Evolutionary conservation across 2,329 filamentous ascomycete species (phyloP).

Genomic region (Elsinoe perseae): DNA sequence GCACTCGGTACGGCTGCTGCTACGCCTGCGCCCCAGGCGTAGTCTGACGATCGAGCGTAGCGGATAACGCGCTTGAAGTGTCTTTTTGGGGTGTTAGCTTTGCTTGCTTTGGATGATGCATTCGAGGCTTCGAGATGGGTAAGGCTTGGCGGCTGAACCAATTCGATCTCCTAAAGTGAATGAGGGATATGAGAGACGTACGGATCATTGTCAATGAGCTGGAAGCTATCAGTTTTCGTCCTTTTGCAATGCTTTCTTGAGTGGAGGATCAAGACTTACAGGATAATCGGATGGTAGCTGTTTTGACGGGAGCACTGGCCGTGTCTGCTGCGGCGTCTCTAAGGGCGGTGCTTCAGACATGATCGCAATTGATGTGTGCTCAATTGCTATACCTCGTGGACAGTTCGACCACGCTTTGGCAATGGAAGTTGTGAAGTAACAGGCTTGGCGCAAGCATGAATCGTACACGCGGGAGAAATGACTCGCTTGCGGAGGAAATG

Average conservation of each 20-base stretch:
- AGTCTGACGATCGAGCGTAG: constrained; percentile 83
- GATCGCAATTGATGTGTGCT: not conserved
- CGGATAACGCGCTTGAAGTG: constrained; percentile 84
- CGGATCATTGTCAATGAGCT: constrained; percentile 99
- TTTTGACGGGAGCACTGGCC: constrained; percentile 58
- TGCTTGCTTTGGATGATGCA: too few species aligned
- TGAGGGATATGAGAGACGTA: constrained; percentile 45
- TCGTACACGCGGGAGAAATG: not conserved
- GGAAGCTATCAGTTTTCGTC: constrained; percentile 28
- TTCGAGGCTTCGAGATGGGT: constrained; percentile 15
- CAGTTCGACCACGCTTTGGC: not conserved
- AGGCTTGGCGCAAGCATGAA: not conserved
- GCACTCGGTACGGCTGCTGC: constrained; percentile 65
- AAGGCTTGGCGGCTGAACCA: not conserved
- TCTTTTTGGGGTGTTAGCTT: constrained; percentile 39
- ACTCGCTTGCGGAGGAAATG: not conserved
- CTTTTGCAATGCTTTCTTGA: not conserved
- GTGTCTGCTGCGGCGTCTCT: constrained; percentile 26
- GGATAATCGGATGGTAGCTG: constrained; percentile 75
- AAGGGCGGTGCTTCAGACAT: constrained; percentile 3
- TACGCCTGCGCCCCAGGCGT: constrained; percentile 59
- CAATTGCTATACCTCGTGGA: not conserved
- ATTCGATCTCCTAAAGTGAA: constrained; percentile 13
- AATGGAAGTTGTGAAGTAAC: not conserved
- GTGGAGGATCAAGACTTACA: constrained; percentile 49